These are phyloP conservation scores for Scytalidium sp. DNA, from an alignment of 2,329 filamentous ascomycete genomes.

Conservation along the genomic window DNA sequence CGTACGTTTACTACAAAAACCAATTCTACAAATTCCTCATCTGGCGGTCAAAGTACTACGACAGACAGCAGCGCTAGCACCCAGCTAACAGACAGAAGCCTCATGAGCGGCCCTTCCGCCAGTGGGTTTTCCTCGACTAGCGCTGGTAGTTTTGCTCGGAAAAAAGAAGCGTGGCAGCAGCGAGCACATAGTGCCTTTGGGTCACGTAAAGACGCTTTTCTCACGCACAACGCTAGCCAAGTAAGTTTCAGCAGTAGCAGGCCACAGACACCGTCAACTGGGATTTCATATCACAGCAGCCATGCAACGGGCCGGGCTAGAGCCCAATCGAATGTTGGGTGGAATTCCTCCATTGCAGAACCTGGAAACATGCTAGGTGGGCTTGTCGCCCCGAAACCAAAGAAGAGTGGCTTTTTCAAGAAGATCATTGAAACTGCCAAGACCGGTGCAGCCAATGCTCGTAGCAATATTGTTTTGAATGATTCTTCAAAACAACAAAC, in stretches of 20 bases:
- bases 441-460: slow-evolving; percentile 85
- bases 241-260: slow-evolving; percentile 44
- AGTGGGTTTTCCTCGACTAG: slow-evolving; percentile 92
- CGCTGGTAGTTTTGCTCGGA: slow-evolving; percentile 85
- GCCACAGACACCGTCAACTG: slow-evolving; percentile 66
- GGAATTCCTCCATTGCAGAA: slow-evolving; percentile 49
- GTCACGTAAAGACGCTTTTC: slow-evolving; percentile 44
- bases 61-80: slow-evolving; percentile 68
- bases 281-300: slow-evolving; percentile 88
- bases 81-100: slow-evolving; percentile 74
- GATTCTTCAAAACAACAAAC: slow-evolving; percentile 36
- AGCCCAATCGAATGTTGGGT: slow-evolving; percentile 64
- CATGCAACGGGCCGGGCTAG: slow-evolving; percentile 55
- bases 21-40: slow-evolving; percentile 75
- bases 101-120: slow-evolving; percentile 93
- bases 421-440: slow-evolving; percentile 94
- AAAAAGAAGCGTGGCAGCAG: slow-evolving; percentile 48
- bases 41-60: slow-evolving; percentile 63
- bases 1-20: slow-evolving; percentile 89
- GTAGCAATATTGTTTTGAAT: slow-evolving; percentile 76
- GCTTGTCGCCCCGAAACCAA: slow-evolving; percentile 70
- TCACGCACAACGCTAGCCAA: slow-evolving; percentile 21
- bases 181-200: slow-evolving; percentile 65
- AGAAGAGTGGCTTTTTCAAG: slow-evolving; percentile 89
- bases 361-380: slow-evolving; percentile 75